Conservation (phyloP, 208 protist genomes). For the Crithidia acanthocephali region DNA sequence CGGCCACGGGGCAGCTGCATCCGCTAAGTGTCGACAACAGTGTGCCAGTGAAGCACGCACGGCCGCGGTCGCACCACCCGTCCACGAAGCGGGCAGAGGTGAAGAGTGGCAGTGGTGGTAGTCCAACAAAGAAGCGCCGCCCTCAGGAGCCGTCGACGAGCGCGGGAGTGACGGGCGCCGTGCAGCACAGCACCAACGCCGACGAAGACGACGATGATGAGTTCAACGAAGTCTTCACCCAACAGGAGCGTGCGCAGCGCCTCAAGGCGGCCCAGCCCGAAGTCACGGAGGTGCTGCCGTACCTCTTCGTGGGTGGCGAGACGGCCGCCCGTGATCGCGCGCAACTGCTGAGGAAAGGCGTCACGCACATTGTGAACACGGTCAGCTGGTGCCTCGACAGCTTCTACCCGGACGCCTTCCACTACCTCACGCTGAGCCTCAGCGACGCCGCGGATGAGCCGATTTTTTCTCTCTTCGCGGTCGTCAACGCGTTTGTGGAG, state of each 20-base stretch:
- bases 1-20: background rate
- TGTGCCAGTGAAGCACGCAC: background rate
- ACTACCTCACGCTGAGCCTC: slow-evolving; percentile 85
- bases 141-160: background rate
- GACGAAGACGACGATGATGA: slow-evolving; percentile 30
- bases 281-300: slow-evolving; percentile 86
- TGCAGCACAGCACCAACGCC: background rate
- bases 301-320: slow-evolving; percentile 84
- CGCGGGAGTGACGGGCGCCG: background rate
- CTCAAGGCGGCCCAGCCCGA: slow-evolving; percentile 62
- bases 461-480: slow-evolving; percentile 89
- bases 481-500: slow-evolving; percentile 91
- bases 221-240: slow-evolving; percentile 58
- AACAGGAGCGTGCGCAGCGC: slow-evolving; percentile 66
- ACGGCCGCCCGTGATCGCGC: slow-evolving; percentile 59
- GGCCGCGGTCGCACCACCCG: slow-evolving; percentile 1
- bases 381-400: slow-evolving; percentile 80
- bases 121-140: background rate
- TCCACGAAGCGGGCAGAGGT: background rate
- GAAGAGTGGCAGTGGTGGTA: background rate
- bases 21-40: background rate
- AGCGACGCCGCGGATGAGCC: slow-evolving; percentile 91
- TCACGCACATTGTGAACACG: slow-evolving; percentile 95
- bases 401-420: slow-evolving; percentile 74
- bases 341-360: slow-evolving; percentile 81